Evolutionary conservation across 805 yeast genomes (phyloP), one percentile per base, ranked within the genome.

Genomic region (Candida lessepsii): DNA sequence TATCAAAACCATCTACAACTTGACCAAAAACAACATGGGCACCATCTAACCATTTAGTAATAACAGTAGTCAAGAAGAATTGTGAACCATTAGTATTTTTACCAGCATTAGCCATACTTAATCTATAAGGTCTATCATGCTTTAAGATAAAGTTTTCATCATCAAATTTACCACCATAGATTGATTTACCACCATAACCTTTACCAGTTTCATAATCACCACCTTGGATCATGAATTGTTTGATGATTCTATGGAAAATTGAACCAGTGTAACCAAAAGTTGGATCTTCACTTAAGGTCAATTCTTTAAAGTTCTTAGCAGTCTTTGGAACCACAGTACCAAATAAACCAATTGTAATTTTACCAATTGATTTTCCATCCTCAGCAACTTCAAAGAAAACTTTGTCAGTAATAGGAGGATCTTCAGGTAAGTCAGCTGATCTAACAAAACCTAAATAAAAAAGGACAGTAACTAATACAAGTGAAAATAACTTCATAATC

Each of bases 51-150:
- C 99, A 93, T 36, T 83, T 70, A 41, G 96, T 87, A 25, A 78
- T 75, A 16, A 85, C 96, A 19, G 97, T 90, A 57, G 96, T 89
- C 69, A 93, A 84, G 79, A 91, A 90, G 72, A 90, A 90, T 73
- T 90, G 98, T 41, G 96, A 89, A 43, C 97, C 97, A 73, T 91
- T 91, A 73, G 97, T 87, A 82, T 88, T 86, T 68, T 95, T 96
- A 56, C 97, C 97, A 50, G 97, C 95, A 65, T 91, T 91, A 65
- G 97, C 97, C 97, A 91, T 91, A 48, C 96, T 87, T 67, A 69
- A 84, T 71, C 78, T 89, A 50, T 77, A 78, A 76, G 75, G 95
- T 81, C 67, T 80, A 74, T 72, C 73, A 71, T 91, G 97, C 60
- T 67, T 81, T 71, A 73, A 71, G 60, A 57, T 50, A 61, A 85